phyloP scores from a whole-genome alignment of 805 yeast genomes.

The Grigorovia humatica region DNA sequence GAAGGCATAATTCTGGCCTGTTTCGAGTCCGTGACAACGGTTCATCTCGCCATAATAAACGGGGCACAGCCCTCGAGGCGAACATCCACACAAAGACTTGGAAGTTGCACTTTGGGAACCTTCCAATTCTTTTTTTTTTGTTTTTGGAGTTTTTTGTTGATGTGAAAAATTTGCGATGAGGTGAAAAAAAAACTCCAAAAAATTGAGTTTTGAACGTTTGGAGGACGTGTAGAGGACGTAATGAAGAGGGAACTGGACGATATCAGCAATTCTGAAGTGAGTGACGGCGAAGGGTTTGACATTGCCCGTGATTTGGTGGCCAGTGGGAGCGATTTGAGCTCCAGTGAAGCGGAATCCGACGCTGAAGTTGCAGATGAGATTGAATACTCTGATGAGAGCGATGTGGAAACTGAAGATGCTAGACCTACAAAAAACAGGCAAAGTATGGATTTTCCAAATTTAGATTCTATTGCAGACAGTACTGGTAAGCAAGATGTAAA shows the following conservation, averaged over 20 bases:
- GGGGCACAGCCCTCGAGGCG: too few relatives aligned
- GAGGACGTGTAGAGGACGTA: background rate
- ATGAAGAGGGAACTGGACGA: conserved; percentile 1
- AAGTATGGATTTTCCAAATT: conserved; percentile 33
- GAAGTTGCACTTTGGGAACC: too few relatives aligned
- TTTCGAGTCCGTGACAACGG: too few relatives aligned
- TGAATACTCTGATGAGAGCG: conserved; percentile 22
- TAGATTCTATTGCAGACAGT: conserved; percentile 47
- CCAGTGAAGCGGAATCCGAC: conserved; percentile 26
- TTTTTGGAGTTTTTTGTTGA: too few relatives aligned
- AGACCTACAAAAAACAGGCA: conserved; percentile 6
- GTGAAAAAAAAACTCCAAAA: conserved; percentile 1
- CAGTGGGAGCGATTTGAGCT: conserved; percentile 22
- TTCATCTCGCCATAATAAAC: too few relatives aligned
- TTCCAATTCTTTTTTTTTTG: too few relatives aligned
- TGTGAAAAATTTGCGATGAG: conserved; percentile 9
- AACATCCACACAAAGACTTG: too few relatives aligned
- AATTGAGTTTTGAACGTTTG: background rate
- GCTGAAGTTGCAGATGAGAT: conserved; percentile 22
- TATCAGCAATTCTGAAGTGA: background rate
- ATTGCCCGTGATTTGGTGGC: conserved; percentile 50
- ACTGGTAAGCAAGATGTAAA: conserved; percentile 3
- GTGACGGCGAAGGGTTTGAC: conserved; percentile 34
- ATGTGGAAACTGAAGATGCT: conserved; percentile 34
- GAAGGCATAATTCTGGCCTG: too few relatives aligned